Conservation (phyloP, 139 green algal species). For the Auxenochlorella pyrenoidosa region DNA sequence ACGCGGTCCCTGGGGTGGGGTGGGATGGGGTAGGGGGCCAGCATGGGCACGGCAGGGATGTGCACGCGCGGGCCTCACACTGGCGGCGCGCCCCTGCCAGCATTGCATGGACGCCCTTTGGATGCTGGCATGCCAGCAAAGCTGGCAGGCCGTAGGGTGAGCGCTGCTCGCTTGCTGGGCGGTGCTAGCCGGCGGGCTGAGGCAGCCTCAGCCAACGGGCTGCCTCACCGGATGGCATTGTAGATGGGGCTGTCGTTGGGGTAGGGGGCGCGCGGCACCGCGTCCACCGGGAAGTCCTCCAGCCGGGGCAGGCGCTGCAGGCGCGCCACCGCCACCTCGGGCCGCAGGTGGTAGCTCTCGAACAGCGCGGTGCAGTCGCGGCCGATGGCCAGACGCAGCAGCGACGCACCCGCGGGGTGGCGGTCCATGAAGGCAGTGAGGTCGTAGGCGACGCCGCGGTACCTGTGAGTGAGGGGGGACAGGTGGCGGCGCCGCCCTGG, state of each 20-base stretch:
- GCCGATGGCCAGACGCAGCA: slow-evolving; percentile 82
- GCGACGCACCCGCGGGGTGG: slow-evolving; percentile 76
- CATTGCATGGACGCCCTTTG: too few species aligned
- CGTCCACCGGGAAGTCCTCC: slow-evolving; percentile 80
- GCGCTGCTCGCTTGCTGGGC: too few species aligned
- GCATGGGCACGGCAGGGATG: too few species aligned
- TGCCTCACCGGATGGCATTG: slow-evolving; percentile 61
- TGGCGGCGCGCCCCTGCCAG: too few species aligned
- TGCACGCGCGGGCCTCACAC: too few species aligned
- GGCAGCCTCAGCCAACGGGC: too few species aligned
- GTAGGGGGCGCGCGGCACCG: slow-evolving; percentile 77
- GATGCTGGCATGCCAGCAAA: too few species aligned
- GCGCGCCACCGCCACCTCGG: slow-evolving; percentile 66
- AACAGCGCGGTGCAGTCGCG: slow-evolving; percentile 87
- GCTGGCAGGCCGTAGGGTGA: too few species aligned
- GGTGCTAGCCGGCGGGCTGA: too few species aligned
- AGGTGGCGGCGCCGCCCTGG: not conserved
- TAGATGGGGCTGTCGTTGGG: slow-evolving; percentile 82
- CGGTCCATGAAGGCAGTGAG: slow-evolving; percentile 57
- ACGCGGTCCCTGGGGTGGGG: slow-evolving; percentile 59
- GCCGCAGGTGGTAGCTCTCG: slow-evolving; percentile 85
- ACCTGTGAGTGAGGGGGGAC: not conserved
- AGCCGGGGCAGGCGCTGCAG: slow-evolving; percentile 77
- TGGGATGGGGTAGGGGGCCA: not conserved
- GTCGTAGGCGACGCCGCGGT: slow-evolving; percentile 56